Percentiles rank a stretch among this genome's conserved stretches.
Conservation (phyloP, 805 yeast genomes). For the Cyberlindnera sargentensis region DNA sequence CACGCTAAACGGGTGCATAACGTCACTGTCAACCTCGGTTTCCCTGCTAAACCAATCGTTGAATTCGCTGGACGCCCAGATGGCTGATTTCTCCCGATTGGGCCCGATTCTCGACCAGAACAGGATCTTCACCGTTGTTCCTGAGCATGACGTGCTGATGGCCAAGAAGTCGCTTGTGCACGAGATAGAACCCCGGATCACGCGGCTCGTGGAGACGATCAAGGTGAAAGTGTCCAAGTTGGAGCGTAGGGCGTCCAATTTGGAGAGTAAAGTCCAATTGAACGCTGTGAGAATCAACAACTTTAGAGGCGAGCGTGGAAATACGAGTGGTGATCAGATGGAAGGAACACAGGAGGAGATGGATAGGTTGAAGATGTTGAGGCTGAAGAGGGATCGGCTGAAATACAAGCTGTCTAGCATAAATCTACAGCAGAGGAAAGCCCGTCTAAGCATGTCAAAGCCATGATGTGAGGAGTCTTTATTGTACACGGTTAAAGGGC, state of each 20-base stretch:
- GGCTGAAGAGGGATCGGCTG: constrained; percentile 38
- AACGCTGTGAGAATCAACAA: constrained; percentile 33
- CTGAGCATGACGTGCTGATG: constrained; percentile 38
- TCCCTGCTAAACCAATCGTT: constrained; percentile 29
- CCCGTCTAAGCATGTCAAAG: constrained; percentile 18
- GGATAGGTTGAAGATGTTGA: constrained; percentile 32
- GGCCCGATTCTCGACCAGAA: constrained; percentile 35
- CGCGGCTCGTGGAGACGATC: constrained; percentile 25
- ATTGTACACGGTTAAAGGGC: constrained; percentile 3
- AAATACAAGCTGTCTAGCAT: constrained; percentile 30
- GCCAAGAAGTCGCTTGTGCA: constrained; percentile 32
- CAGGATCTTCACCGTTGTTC: constrained; percentile 43
- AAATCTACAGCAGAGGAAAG: constrained; percentile 22
- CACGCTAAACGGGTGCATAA: constrained; percentile 25
- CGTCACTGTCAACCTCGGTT: constrained; percentile 29
- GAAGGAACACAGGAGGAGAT: constrained; percentile 30
- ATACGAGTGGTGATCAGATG: not conserved
- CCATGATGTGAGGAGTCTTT: not conserved
- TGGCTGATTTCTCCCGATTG: constrained; percentile 34
- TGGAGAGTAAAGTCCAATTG: constrained; percentile 33
- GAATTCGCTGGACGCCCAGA: constrained; percentile 24
- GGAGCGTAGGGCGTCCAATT: constrained; percentile 26
- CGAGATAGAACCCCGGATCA: constrained; percentile 37
- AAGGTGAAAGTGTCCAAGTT: constrained; percentile 29
- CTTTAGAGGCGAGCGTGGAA: constrained; percentile 12